Base-by-base conservation (phyloP, 768 basidiomycete species). In the Lactifluus volemus region DNA sequence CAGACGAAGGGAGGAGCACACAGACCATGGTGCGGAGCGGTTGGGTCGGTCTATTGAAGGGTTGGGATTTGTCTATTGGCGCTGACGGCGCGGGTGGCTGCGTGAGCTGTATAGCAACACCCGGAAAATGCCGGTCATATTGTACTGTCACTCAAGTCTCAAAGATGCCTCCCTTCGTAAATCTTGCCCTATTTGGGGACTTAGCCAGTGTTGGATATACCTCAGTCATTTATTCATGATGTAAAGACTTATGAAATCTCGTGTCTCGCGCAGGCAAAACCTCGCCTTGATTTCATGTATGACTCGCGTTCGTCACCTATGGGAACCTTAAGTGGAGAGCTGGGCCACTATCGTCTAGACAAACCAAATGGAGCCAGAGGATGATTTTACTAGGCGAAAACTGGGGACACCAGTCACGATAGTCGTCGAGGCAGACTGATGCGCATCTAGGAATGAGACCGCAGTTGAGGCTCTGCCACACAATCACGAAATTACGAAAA, bases 101-200 rank as follows among this genome's bases (percentile, higher is more conserved):
- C 49, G 3, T 2, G 47, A 63, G 34, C 57, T 63, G 57, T 63
- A 63, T 44, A 63, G 61, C 15, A 36, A 45, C 34, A 34, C 29
- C 5, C 52, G 61, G 61, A 47, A 49, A 52, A 42, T 49, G 51
- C 61, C 61, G 54, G 8, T 6, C 14, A 38, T 36, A 2, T 10
- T 2, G 1, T 1, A 1, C 25, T 25, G 25, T 25, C 25, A 25
- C 25, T 25, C 25, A 2, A 25, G 25, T 25, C 25, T 25, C 25
- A 25, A 1, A 25, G 25, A 25, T 25, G 25, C 25, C 1, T 25
- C 25, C 2, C 25, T 25, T 25, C 25, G 25, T 25, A 25, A 25
- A 25, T 25, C 25, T 25, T 25, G 25, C 25, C 25, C 25, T 25
- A 25, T 25, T 25, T 25, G 25, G 15, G 41, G 6, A 17, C 14